phyloP scores from a whole-genome alignment of 768 basidiomycete genomes.

The Mycena kentingensis region DNA sequence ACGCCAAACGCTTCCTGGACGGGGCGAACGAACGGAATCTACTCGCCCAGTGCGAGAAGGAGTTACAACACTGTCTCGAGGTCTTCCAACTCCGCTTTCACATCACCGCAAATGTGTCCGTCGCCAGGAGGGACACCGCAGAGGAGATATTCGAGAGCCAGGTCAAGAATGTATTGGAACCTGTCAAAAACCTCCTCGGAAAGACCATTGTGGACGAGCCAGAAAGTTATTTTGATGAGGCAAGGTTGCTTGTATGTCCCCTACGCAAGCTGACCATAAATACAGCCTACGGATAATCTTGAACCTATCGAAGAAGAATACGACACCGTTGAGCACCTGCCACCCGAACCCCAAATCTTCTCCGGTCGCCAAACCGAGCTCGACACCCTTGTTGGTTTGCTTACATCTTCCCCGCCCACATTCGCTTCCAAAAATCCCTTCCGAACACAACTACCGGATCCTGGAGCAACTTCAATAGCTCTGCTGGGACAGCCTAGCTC shows the following conservation, averaged over 20 bases:
- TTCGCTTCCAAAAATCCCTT: constrained; percentile 14
- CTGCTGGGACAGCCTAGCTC: not conserved
- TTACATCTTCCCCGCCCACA: constrained; percentile 9
- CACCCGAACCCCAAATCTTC: constrained; percentile 22
- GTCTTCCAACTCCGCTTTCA: constrained; percentile 19
- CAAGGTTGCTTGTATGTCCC: too few relatives aligned
- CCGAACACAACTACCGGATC: not conserved
- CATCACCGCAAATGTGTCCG: constrained; percentile 10
- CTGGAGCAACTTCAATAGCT: not conserved
- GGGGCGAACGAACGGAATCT: constrained; percentile 6
- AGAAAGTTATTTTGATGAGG: too few relatives aligned
- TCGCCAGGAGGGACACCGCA: constrained; percentile 13
- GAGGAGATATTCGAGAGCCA: constrained; percentile 13
- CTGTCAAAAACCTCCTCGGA: constrained; percentile 9
- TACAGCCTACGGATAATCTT: not conserved
- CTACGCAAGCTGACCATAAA: too few relatives aligned
- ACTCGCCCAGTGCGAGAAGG: constrained; percentile 18
- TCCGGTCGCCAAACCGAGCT: constrained; percentile 19
- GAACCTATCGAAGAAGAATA: not conserved
- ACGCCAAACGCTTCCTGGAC: constrained; percentile 14
- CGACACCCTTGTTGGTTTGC: constrained; percentile 12
- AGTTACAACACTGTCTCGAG: constrained; percentile 22
- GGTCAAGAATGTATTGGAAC: constrained; percentile 5
- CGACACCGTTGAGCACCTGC: constrained; percentile 10
- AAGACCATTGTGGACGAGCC: not conserved